These are phyloP conservation scores for Ascochyta viciae-villosae DNA, from an alignment of 2,329 filamentous ascomycete species.

Conservation along the genomic window DNA sequence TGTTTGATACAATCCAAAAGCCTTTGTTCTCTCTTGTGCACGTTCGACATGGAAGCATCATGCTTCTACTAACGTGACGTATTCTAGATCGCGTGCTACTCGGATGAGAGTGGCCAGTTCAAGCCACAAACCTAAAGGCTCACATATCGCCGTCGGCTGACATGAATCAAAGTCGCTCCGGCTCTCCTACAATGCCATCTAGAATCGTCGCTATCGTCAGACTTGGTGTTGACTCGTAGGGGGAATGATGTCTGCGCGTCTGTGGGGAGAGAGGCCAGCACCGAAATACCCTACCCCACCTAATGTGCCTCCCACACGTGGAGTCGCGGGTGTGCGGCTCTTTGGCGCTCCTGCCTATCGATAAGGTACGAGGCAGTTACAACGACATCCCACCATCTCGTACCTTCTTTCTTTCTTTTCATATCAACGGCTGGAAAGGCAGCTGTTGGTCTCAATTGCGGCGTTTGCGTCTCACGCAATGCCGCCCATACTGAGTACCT, in stretches of 20 bases:
- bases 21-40: constrained; percentile 32
- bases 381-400: constrained; percentile 23
- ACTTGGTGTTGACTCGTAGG: background rate
- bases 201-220: background rate
- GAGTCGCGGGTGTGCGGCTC: constrained; percentile 13
- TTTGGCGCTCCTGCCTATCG: constrained; percentile 24
- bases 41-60: constrained; percentile 21
- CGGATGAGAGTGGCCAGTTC: background rate
- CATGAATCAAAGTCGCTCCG: background rate
- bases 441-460: background rate
- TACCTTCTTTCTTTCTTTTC: background rate
- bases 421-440: background rate
- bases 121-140: background rate
- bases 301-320: constrained; percentile 9
- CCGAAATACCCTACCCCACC: constrained; percentile 13
- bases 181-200: background rate
- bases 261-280: constrained; percentile 1
- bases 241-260: background rate
- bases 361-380: constrained; percentile 22
- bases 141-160: background rate
- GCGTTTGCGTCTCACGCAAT: background rate
- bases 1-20: constrained; percentile 28
- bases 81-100: constrained; percentile 12
- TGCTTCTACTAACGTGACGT: constrained; percentile 31
- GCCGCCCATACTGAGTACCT: background rate